These are phyloP conservation scores for Brettanomyces bruxellensis DNA, from an alignment of 805 yeast genomes.

Conservation along the genomic window DNA sequence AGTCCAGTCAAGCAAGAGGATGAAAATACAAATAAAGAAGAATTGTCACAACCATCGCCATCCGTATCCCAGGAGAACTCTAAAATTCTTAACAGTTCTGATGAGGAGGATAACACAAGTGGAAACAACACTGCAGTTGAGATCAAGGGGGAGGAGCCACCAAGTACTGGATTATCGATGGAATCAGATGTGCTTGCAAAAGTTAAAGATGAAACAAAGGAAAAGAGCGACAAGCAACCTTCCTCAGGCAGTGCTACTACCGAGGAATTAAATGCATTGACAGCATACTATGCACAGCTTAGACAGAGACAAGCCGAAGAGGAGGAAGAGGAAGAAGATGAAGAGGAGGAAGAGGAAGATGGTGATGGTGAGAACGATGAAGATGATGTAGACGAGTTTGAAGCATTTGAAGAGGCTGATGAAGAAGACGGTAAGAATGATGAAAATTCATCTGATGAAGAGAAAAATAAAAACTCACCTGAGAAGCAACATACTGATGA, in stretches of 20 bases:
- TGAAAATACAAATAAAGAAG: neutral
- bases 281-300: constrained; percentile 69
- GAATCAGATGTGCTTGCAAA: neutral
- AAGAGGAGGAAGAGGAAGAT: constrained; percentile 30
- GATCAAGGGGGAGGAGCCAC: constrained; percentile 9
- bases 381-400: constrained; percentile 21
- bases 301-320: constrained; percentile 61
- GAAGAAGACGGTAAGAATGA: neutral
- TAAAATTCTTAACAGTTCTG: neutral
- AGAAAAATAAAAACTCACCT: constrained; percentile 14
- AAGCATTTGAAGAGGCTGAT: constrained; percentile 20
- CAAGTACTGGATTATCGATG: constrained; percentile 3
- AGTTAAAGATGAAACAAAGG: constrained; percentile 1
- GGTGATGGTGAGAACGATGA: constrained; percentile 28
- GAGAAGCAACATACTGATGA: constrained; percentile 24
- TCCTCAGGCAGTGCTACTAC: constrained; percentile 28
- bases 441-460: neutral
- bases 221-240: neutral
- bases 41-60: neutral
- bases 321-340: constrained; percentile 48
- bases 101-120: constrained; percentile 7
- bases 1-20: neutral
- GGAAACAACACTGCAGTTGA: constrained; percentile 9
- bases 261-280: constrained; percentile 63
- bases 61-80: neutral